Evolutionary conservation across 2,329 filamentous ascomycete genomes (phyloP), one percentile per base, ranked within the genome.

Genomic region (Calonectria pseudoreteaudii): DNA sequence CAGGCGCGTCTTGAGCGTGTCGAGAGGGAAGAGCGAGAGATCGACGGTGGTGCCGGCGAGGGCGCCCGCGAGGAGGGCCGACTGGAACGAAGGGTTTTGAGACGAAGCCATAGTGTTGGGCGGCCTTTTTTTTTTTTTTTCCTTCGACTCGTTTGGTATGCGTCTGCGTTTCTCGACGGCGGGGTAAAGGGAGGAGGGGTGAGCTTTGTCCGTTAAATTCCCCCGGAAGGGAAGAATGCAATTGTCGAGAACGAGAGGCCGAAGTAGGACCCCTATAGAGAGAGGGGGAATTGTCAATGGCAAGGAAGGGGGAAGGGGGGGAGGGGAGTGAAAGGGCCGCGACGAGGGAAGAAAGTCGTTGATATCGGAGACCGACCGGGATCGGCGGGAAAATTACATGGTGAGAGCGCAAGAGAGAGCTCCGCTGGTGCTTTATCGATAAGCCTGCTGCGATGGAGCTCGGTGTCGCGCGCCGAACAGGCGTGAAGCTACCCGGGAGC

Each of bases 1-100:
- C 9, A 99, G 94, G 20, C 97, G 95, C 53, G 97, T 99, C 87
- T 99, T 99, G 83, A 99, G 93, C 0, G 97, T 99, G 90, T 99
- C 97, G 89, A 99, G 95, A 0, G 97, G 97, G 88, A 94, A 99
- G 83, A 99, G 94, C 70, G 95, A 95, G 81, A 98, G 93, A 90
- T 99, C 97, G 85, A 98, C 97, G 18, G 96, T 98, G 62, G 97
- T 97, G 83, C 97, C 97, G 78, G 97, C 97, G 78, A 98, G 88
- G 82, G 93, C 97, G 84, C 97, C 97, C 79, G 97, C 95, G 89
- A 93, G 84, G 80, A 93, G 91, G 81, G 91, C 90, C 31, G 90
- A 88, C 68, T 88, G 88, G 87, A 92, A 93, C 80, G 88, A 83
- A 47, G 87, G 86, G 80, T 80, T 81, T 49, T 72, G 65, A 30